phyloP scores from a whole-genome alignment of 2,329 filamentous ascomycete genomes.

The Xylaria sp. region DNA sequence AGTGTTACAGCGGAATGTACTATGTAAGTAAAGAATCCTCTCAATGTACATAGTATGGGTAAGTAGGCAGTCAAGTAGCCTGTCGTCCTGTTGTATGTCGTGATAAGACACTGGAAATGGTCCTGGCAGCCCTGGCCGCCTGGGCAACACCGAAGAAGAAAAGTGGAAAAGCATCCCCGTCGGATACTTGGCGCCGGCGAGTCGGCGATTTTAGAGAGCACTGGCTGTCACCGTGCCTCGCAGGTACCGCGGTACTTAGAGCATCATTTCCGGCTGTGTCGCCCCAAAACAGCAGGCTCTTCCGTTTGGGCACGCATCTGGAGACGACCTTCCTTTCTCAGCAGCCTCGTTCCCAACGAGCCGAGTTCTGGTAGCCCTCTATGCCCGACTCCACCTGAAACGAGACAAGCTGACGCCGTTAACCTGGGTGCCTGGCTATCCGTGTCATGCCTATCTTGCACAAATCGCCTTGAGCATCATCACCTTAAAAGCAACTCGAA shows the following conservation, averaged over 20 bases:
- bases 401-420: no score
- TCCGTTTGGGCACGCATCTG: slow-evolving; percentile 18
- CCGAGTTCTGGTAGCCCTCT: slow-evolving; percentile 16
- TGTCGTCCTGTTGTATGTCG: no score
- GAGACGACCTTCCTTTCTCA: slow-evolving; percentile 32
- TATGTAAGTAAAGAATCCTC: no score
- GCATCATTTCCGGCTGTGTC: slow-evolving; percentile 21
- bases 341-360: slow-evolving; percentile 15
- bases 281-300: slow-evolving; percentile 23
- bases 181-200: neutral
- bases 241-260: neutral
- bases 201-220: neutral
- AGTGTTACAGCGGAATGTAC: no score
- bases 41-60: no score
- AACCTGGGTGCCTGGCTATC: neutral
- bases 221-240: neutral
- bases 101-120: no score
- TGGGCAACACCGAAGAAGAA: no score
- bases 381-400: neutral
- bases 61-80: no score
- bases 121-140: no score
- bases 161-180: neutral
- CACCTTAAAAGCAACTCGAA: no score
- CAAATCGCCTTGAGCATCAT: no score
- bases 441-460: no score